Evolutionary conservation across 169 alveolate species (phyloP), one percentile per base, ranked within the genome.

Genomic region (Plasmodium falciparum): DNA sequence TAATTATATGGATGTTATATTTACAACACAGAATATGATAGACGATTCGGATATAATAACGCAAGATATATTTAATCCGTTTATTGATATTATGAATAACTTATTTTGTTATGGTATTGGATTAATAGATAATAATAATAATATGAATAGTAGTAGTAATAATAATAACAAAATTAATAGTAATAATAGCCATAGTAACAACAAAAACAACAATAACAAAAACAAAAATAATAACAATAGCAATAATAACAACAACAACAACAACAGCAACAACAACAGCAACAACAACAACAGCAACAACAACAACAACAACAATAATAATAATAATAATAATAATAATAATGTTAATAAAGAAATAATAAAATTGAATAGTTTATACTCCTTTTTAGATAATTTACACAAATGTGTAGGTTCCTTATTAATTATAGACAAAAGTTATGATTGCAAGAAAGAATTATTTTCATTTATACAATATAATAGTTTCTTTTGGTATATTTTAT

Each of bases 91-190:
- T 1, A 17, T 86, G 11, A 86, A 72, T 72, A 86, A 86, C 39
- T 13, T 73, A 24, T 86, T 86, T 72, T 71, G 88, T 71, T 86
- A 49, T 24, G 92, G 92, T 24, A 59, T 73, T 3, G 92, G 92
- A 9, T 54, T 83, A 45, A 67, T 67, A 20, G 73, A 83, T 33
- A 83, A 69, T 58, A 54, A 17, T 69, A 43, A 0, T 39, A 39
- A 6, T 39, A 39, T 5, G 1, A 39, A 39, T 7, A 5, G 11
- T 4, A 39, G 11, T 4, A 39, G 5, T 39, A 39, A 39, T 7
- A 39, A 39, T 6, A 33, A 33, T 33, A 33, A 33, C 45, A 33
- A 33, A 33, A 33, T 5, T 33, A 33, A 33, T 33, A 33, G 29
- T 24, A 24, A 24, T 24, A 24, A 24, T 0, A 24, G 29, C 22